phyloP scores from a whole-genome alignment of 306 rosid species.

The Potentilla sterilis region DNA sequence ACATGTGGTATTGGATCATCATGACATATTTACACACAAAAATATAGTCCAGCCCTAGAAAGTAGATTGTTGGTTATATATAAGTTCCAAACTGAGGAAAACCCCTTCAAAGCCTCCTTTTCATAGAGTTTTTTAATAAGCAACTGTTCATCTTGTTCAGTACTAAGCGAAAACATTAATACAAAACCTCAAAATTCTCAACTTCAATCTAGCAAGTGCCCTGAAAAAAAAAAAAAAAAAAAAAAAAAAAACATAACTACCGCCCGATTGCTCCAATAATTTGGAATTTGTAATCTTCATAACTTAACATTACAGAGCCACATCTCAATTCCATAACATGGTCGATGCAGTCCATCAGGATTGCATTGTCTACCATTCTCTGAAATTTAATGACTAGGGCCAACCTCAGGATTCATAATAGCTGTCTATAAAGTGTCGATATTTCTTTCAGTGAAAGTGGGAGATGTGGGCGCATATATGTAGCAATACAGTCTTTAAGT shows the following conservation, averaged over 20 bases:
- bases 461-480: not conserved
- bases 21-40: not conserved
- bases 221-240: not conserved
- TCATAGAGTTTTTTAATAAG: not conserved
- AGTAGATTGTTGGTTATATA: not conserved
- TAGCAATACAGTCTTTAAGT: not conserved
- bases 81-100: not conserved
- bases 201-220: not conserved
- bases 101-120: not conserved
- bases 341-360: not conserved
- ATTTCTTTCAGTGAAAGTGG: not conserved
- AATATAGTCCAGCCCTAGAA: not conserved
- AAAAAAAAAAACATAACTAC: not conserved
- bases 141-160: not conserved
- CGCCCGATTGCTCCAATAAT: not conserved
- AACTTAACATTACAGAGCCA: not conserved
- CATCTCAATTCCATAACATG: not conserved
- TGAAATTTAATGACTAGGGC: not conserved
- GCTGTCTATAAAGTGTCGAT: too few species aligned
- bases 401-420: not conserved
- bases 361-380: not conserved
- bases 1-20: not conserved
- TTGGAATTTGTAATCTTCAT: not conserved
- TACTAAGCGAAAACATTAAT: not conserved
- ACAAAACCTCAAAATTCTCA: not conserved